Evolutionary conservation across 352 stramenopile species (phyloP), one percentile per base, ranked within the genome.

Genomic region (Lagenidium sp.): DNA sequence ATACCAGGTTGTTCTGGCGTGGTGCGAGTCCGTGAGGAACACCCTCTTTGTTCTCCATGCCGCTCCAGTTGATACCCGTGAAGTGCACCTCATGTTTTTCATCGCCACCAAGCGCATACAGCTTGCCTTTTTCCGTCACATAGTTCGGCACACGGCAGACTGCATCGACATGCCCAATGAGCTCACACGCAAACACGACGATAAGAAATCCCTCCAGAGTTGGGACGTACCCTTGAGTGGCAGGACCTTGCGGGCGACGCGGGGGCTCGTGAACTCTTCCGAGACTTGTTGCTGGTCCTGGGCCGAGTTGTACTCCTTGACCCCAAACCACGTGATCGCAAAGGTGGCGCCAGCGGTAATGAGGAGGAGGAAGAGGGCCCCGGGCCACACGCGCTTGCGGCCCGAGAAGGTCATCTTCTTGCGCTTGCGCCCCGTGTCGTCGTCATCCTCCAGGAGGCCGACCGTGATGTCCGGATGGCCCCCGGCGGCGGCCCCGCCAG

Each of bases 1-100:
- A 23, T 52, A 68, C 76, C 36, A 88, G 36, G 32, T 82, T 73
- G 34, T 55, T 70, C 60, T 88, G 75, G 16, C 76, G 74, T 4
- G 59, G 73, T 0, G 76, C 75, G 3, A 91, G 62, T 7, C 79
- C 79, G 41, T 91, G 75, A 1, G 79, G 79, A 18, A 91, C 76
- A 11, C 79, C 79, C 37, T 88, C 76, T 0, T 55, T 22, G 50
- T 91, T 88, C 57, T 91, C 79, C 79, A 91, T 91, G 41, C 79
- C 79, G 38, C 76, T 91, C 79, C 79, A 91, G 55, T 91, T 91
- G 57, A 91, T 85, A 26, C 79, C 79, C n/a, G 75, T 91, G 42
- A 91, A 83, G 32, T 78, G 64, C 6, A 91, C 55, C 36, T 82
- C 65, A 48, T 83, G 44, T 45, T 79, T 78, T 11, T 64, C 42